Percentiles rank a stretch among this genome's conserved stretches.
phyloP scores from a whole-genome alignment of 768 basidiomycete species.

The Suillus paluster region DNA sequence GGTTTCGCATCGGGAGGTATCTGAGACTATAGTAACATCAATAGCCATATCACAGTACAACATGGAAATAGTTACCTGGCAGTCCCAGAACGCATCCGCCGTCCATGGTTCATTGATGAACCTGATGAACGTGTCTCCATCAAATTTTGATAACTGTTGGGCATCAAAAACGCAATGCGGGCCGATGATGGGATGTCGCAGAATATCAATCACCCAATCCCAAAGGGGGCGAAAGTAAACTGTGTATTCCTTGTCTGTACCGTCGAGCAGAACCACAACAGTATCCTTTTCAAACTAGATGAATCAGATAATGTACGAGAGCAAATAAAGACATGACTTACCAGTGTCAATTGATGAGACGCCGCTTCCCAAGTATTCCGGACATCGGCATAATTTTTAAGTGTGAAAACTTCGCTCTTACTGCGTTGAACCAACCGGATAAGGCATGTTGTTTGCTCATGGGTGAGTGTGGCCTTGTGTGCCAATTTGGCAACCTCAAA shows the following conservation, averaged over 20 bases:
- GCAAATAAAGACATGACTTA: conserved; percentile 3
- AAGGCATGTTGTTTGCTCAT: conserved; percentile 20
- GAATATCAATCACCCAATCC: conserved; percentile 33
- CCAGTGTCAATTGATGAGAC: conserved; percentile 9
- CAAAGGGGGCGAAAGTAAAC: conserved; percentile 25
- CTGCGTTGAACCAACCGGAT: conserved; percentile 21
- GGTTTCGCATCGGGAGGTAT: conserved; percentile 26
- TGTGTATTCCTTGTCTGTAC: not conserved
- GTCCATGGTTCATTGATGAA: conserved; percentile 44
- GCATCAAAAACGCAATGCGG: conserved; percentile 38
- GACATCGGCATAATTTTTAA: conserved; percentile 24
- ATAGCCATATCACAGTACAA: not conserved
- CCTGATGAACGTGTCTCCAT: conserved; percentile 29
- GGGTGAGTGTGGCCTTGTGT: conserved; percentile 24
- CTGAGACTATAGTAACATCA: not conserved
- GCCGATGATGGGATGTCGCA: conserved; percentile 29
- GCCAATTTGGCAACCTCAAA: conserved; percentile 36
- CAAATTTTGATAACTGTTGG: conserved; percentile 28
- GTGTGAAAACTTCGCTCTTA: conserved; percentile 16
- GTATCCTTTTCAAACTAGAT: conserved; percentile 19
- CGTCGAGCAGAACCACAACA: conserved; percentile 16
- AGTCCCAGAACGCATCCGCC: conserved; percentile 38
- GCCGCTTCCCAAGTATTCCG: conserved; percentile 24
- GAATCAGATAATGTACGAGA: not conserved
- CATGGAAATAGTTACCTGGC: conserved; percentile 33